Conservation (phyloP, 129 eudicot genomes). For the Solidago caesia region DNA sequence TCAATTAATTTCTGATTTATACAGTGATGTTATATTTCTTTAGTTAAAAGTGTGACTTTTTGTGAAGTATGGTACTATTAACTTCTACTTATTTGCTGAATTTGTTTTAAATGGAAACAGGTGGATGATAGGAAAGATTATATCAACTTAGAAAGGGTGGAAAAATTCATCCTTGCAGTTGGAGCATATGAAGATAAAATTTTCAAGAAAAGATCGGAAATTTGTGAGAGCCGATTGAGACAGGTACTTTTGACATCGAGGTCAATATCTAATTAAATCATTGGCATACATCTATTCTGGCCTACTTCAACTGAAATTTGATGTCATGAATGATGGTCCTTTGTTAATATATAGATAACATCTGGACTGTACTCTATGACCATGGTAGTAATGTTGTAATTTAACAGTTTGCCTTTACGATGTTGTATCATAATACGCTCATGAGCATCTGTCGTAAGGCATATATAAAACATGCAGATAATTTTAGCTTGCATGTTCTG, state of each 20-base stretch:
- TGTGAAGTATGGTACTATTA: background rate
- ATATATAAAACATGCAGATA: background rate
- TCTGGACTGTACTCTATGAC: too few relatives aligned
- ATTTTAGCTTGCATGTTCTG: background rate
- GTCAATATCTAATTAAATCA: background rate
- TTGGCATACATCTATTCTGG: background rate
- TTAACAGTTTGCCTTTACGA: too few relatives aligned
- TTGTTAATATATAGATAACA: too few relatives aligned
- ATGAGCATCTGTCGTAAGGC: background rate
- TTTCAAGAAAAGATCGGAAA: constrained; percentile 39
- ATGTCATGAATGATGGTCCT: background rate
- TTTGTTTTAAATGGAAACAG: constrained; percentile 18
- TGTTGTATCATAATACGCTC: too few relatives aligned
- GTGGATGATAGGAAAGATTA: constrained; percentile 31
- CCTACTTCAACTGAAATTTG: background rate
- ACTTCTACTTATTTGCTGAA: background rate
- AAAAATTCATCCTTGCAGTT: constrained; percentile 41
- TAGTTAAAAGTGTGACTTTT: background rate
- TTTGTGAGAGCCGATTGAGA: constrained; percentile 28
- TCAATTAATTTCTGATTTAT: too few relatives aligned
- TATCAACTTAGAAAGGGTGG: constrained; percentile 45
- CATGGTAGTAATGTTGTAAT: too few relatives aligned
- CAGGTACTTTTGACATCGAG: background rate
- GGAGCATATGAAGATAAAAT: constrained; percentile 46
- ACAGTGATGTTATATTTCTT: background rate